phyloP scores from a whole-genome alignment of 768 basidiomycete genomes.

The Pulveroboletus sp. region DNA sequence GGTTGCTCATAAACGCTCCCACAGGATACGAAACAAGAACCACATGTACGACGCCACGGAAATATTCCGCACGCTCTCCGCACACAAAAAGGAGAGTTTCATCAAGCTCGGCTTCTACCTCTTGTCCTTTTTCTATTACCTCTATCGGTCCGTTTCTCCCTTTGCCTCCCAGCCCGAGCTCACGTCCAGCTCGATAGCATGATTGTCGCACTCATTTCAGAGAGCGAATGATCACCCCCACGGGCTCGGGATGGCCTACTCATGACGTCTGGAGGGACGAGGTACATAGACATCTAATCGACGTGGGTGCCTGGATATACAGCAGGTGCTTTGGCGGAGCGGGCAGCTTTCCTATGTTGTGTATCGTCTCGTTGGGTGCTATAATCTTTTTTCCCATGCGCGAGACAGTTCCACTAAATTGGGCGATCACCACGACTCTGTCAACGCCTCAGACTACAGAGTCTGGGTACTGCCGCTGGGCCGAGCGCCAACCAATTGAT shows the following conservation, averaged over 20 bases:
- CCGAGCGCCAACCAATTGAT: no score
- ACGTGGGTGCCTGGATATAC: constrained; percentile 11
- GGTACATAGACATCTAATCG: constrained; percentile 19
- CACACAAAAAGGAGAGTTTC: constrained; percentile 95
- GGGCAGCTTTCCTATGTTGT: constrained; percentile 13
- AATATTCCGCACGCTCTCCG: constrained; percentile 91
- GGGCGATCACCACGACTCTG: no score
- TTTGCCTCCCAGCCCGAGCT: not conserved
- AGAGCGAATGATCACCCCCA: constrained; percentile 49
- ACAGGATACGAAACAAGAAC: constrained; percentile 84
- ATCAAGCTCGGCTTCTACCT: constrained; percentile 93
- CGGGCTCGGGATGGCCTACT: not conserved
- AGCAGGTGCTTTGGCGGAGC: no score
- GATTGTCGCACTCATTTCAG: constrained; percentile 84
- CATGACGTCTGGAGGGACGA: constrained; percentile 4
- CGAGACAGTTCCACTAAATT: not conserved
- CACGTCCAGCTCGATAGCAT: constrained; percentile 51
- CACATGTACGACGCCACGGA: constrained; percentile 99
- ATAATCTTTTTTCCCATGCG: constrained; percentile 15
- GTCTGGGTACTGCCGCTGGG: no score
- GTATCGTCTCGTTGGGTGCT: constrained; percentile 21
- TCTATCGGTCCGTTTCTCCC: constrained; percentile 64
- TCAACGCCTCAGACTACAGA: no score
- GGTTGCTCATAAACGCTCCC: not conserved
- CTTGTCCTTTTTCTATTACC: constrained; percentile 88